Evolutionary conservation across 768 basidiomycete genomes (phyloP).

Genomic region (Melanogaster broomeanus): DNA sequence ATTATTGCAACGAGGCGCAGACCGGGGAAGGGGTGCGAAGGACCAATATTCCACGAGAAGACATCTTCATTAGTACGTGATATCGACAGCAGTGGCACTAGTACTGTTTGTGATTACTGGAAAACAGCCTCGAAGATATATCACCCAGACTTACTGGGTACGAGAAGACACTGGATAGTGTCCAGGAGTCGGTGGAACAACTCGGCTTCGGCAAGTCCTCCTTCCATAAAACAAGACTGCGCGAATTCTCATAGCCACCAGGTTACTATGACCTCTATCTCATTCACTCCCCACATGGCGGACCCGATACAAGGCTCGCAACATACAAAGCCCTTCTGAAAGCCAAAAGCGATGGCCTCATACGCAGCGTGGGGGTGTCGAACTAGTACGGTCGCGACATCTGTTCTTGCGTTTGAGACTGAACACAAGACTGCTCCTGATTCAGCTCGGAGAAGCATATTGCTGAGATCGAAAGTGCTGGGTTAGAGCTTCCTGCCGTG

Average conservation of each 20-base stretch:
- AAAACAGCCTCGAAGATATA: constrained; percentile 24
- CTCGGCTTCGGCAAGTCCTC: constrained; percentile 19
- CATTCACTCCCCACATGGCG: constrained; percentile 44
- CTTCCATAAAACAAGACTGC: not conserved
- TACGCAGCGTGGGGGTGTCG: constrained; percentile 45
- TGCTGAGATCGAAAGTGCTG: constrained; percentile 23
- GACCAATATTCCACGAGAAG: constrained; percentile 23
- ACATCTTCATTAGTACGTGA: constrained; percentile 32
- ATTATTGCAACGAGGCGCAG: constrained; percentile 25
- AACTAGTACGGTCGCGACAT: constrained; percentile 41
- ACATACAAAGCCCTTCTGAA: constrained; percentile 43
- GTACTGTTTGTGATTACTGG: too few relatives aligned
- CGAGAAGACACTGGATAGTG: constrained; percentile 10
- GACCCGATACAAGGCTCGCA: constrained; percentile 38
- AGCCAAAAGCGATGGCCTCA: constrained; percentile 36
- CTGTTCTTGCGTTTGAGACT: not conserved
- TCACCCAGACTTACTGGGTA: constrained; percentile 8
- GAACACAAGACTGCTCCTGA: not conserved
- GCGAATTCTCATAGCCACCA: constrained; percentile 10
- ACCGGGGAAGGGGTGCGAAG: constrained; percentile 28
- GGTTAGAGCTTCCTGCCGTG: constrained; percentile 29
- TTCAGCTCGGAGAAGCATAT: constrained; percentile 29
- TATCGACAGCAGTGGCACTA: not conserved
- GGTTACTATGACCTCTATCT: constrained; percentile 51
- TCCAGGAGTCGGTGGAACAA: constrained; percentile 25